Evolutionary conservation across 495 filamentous ascomycete genomes (phyloP).

Genomic region (Penicillium verhagenii): DNA sequence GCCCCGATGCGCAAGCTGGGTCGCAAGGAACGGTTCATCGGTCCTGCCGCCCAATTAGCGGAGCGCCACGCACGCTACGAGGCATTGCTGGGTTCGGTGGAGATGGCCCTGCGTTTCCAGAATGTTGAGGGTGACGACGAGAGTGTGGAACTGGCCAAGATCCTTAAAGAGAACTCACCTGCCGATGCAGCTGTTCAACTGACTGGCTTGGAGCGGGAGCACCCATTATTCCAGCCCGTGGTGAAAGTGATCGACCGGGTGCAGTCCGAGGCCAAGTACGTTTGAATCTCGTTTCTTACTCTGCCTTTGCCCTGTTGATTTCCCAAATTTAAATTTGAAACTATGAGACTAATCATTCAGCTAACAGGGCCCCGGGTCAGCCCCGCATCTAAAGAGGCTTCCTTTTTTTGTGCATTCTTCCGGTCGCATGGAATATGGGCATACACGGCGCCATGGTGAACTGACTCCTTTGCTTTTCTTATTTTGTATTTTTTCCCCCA

Average conservation of each 20-base stretch:
- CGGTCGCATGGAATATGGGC: constrained; percentile 35
- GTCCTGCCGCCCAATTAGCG: constrained; percentile 80
- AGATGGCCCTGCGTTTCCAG: constrained; percentile 90
- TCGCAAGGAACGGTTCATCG: constrained; percentile 92
- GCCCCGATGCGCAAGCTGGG: constrained; percentile 90
- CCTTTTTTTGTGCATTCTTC: constrained; percentile 11
- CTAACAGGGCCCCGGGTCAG: constrained; percentile 27
- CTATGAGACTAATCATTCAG: constrained; percentile 8
- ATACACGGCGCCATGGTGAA: constrained; percentile 26
- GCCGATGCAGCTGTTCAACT: constrained; percentile 72
- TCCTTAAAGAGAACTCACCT: constrained; percentile 64
- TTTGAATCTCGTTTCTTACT: too few relatives aligned
- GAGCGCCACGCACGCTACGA: constrained; percentile 69
- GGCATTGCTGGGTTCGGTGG: constrained; percentile 71
- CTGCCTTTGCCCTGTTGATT: too few relatives aligned
- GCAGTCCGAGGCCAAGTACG: constrained; percentile 54
- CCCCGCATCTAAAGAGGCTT: constrained; percentile 22
- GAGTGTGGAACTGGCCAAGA: constrained; percentile 76
- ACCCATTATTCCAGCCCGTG: constrained; percentile 71
- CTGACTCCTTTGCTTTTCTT: constrained; percentile 7
- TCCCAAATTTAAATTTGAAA: too few relatives aligned
- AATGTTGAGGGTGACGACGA: constrained; percentile 87
- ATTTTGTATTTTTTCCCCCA: constrained; percentile 13
- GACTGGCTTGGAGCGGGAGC: constrained; percentile 67
- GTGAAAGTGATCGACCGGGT: constrained; percentile 75